Evolutionary conservation across 2,329 filamentous ascomycete species (phyloP).

Genomic region (Calonectria ilicicola): DNA sequence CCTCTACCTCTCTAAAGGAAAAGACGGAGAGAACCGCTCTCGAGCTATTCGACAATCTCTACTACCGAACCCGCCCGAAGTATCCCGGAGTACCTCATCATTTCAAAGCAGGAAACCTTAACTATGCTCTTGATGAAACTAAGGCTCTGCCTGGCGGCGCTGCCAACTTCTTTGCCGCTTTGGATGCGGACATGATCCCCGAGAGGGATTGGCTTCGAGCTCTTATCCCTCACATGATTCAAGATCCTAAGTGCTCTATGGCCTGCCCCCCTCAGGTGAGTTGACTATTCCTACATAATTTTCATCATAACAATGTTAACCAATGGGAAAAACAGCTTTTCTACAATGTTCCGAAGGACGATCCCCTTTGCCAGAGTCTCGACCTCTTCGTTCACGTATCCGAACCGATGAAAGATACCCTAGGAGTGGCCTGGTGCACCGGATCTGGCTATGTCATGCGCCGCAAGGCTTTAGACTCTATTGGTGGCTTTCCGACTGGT

Average conservation of each 20-base stretch:
- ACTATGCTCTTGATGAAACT: neutral
- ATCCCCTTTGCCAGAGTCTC: neutral
- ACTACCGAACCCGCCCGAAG: neutral
- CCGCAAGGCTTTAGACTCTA: constrained; percentile 56
- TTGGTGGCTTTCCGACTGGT: neutral
- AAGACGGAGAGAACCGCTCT: neutral
- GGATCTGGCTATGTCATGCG: constrained; percentile 67
- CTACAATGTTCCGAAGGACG: neutral
- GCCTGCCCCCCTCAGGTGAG: neutral
- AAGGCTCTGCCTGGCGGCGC: constrained; percentile 54
- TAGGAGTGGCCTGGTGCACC: constrained; percentile 63
- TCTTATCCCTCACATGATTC: constrained; percentile 48
- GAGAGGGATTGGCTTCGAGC: constrained; percentile 65
- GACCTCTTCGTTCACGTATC: constrained; percentile 42
- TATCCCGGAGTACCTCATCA: neutral
- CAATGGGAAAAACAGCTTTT: neutral
- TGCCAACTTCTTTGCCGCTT: constrained; percentile 62
- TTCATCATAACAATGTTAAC: neutral
- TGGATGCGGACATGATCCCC: constrained; percentile 72
- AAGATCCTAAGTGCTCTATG: neutral
- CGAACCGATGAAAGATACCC: constrained; percentile 51
- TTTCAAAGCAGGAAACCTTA: constrained; percentile 3
- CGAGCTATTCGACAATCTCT: neutral
- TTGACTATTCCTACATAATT: neutral
- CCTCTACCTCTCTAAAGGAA: neutral